Conservation (phyloP, 1,284 basidiomycete species). For the Grifola frondosa region DNA sequence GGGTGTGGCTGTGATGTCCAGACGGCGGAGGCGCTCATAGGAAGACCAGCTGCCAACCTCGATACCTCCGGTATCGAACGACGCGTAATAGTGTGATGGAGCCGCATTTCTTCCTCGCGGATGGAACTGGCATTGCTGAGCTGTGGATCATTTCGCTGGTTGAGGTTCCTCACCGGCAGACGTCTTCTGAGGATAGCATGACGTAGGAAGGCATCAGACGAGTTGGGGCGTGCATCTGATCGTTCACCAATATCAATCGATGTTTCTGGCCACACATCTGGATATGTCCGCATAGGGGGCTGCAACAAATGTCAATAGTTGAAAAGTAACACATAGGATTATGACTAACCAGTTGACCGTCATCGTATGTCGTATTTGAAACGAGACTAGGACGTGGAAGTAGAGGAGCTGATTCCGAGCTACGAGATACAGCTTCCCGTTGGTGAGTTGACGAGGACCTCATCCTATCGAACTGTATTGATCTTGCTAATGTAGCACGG, state of each 20-base stretch:
- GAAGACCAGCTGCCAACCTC: not conserved
- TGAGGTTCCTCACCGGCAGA: too few relatives aligned
- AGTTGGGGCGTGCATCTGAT: too few relatives aligned
- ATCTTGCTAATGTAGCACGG: conserved; percentile 21
- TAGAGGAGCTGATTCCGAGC: not conserved
- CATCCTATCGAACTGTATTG: conserved; percentile 14
- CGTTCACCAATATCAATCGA: too few relatives aligned
- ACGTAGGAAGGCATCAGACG: too few relatives aligned
- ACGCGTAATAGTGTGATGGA: not conserved
- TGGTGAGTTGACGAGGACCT: not conserved
- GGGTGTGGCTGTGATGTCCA: not conserved
- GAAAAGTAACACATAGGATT: not conserved
- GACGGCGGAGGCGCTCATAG: not conserved
- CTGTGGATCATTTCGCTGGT: not conserved
- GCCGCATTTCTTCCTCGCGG: not conserved
- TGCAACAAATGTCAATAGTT: not conserved
- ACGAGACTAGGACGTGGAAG: not conserved
- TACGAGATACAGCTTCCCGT: not conserved
- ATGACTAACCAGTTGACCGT: not conserved
- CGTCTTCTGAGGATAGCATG: too few relatives aligned
- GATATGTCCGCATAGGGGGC: not conserved
- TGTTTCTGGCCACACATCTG: too few relatives aligned
- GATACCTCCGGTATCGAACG: not conserved
- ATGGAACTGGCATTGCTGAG: not conserved
- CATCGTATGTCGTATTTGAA: not conserved